A percentile compares a stretch with the other conserved stretches of the same genome.
phyloP scores from a whole-genome alignment of 768 basidiomycete genomes.

The Suillus lakei region DNA sequence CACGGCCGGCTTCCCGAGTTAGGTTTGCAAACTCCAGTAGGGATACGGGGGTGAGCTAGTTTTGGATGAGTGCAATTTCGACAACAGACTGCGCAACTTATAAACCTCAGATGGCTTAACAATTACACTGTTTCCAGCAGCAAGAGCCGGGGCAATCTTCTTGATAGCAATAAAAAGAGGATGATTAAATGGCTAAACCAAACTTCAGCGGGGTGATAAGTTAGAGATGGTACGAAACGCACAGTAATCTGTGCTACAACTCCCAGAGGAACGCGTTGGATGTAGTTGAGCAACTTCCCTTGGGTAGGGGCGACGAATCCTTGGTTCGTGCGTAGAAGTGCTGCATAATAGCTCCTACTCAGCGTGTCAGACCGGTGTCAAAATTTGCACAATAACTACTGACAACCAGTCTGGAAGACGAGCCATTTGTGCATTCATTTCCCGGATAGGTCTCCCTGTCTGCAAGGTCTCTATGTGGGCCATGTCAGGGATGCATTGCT shows the following conservation, averaged over 20 bases:
- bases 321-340: constrained; percentile 72
- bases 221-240: constrained; percentile 8
- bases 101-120: constrained; percentile 81
- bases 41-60: constrained; percentile 75
- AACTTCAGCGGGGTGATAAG: constrained; percentile 1
- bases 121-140: constrained; percentile 83
- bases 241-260: constrained; percentile 92
- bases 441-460: constrained; percentile 81
- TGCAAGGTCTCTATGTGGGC: constrained; percentile 73
- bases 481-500: constrained; percentile 58
- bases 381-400: constrained; percentile 29
- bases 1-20: constrained; percentile 68
- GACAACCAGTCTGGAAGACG: constrained; percentile 89
- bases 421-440: constrained; percentile 80
- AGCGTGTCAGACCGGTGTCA: constrained; percentile 9
- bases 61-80: constrained; percentile 6
- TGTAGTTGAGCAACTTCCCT: constrained; percentile 79
- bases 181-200: constrained; percentile 80
- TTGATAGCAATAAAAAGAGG: constrained; percentile 88
- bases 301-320: constrained; percentile 77
- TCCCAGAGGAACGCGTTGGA: constrained; percentile 79
- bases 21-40: constrained; percentile 78
- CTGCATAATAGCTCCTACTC: constrained; percentile 75
- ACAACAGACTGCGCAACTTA: neutral
- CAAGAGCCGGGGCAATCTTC: constrained; percentile 85